Base-by-base conservation (phyloP, 345 rosid species). In the Linum usitatissimum region DNA sequence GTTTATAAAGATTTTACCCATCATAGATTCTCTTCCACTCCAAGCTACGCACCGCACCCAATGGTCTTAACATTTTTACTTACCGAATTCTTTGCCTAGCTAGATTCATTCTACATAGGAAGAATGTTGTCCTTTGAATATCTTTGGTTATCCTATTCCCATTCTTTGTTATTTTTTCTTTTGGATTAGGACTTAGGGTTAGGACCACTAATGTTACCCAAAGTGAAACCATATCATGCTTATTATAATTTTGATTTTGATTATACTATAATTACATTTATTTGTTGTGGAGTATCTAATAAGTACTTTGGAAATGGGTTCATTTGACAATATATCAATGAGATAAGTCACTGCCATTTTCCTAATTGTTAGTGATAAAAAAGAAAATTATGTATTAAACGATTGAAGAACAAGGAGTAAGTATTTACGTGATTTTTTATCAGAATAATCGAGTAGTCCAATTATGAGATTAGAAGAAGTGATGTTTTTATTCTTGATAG, bases 191-290 rank as follows among this genome's bases (percentile, higher is more conserved):
- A 15, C 4, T 40, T 6, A 56, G 21, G 21, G 64, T 30, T 71
- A 51, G 64, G 75, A 62, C 75, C 71, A 63, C 68, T 70, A 63
- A 66, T 70, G 76, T 69, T 72, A 60, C 67, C 59, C 56, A 72
- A 76, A 72, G 76, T 30, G 74, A 72, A 63, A 60, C 69, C 71
- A 59, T 30, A 9, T 34, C 51, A 45, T 45, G 15, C 15, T 17
- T 13, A 34, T 34, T 34, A 3, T 45, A 45, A 45, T 45, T 15
- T 23, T 23, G 28, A 23, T 23, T 23, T 23, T 23, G 14, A 45
- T 45, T 45, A 15, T 10, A 10, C 4, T 9, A 23, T 23, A 23
- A 23, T 23, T 23, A 23, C 28, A 23, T 23, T 23, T 23, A 23
- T 23, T 23, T 23, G 2, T 23, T 23, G 28, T 40, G 5, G 13